These are phyloP conservation scores for Zygosaccharomyces gambellarensis DNA, from an alignment of 805 yeast genomes.

Conservation along the genomic window DNA sequence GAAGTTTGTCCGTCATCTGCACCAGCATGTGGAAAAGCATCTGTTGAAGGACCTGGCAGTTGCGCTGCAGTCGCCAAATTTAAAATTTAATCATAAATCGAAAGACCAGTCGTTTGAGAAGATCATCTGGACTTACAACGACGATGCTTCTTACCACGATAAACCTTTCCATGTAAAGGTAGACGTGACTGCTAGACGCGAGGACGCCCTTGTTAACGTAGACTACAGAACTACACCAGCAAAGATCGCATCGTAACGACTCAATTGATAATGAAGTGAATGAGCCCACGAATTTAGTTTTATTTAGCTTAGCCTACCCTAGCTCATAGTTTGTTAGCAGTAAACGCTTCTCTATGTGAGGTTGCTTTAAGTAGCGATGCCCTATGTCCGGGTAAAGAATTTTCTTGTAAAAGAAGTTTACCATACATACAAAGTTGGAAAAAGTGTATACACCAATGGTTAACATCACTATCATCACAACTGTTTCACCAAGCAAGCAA, in stretches of 20 bases:
- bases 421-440: not conserved
- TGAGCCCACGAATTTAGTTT: not conserved
- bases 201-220: conserved; percentile 61
- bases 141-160: conserved; percentile 51
- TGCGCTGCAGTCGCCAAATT: conserved; percentile 49
- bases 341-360: not conserved
- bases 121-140: conserved; percentile 61
- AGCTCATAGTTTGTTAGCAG: too few species aligned
- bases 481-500: not conserved
- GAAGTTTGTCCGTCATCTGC: conserved; percentile 67
- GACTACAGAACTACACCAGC: conserved; percentile 55
- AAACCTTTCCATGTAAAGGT: conserved; percentile 64
- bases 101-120: conserved; percentile 43
- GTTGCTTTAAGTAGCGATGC: not conserved
- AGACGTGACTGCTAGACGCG: conserved; percentile 60
- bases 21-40: conserved; percentile 71
- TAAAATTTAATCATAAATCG: conserved; percentile 49
- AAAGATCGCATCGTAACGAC: not conserved
- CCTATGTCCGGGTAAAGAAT: not conserved
- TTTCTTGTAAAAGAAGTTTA: not conserved
- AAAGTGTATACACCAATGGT: not conserved
- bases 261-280: too few species aligned
- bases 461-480: not conserved
- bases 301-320: too few species aligned
- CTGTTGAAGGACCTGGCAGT: conserved; percentile 59